Conservation (phyloP, 441 rosid genomes). For the Pelargonium australe region DNA sequence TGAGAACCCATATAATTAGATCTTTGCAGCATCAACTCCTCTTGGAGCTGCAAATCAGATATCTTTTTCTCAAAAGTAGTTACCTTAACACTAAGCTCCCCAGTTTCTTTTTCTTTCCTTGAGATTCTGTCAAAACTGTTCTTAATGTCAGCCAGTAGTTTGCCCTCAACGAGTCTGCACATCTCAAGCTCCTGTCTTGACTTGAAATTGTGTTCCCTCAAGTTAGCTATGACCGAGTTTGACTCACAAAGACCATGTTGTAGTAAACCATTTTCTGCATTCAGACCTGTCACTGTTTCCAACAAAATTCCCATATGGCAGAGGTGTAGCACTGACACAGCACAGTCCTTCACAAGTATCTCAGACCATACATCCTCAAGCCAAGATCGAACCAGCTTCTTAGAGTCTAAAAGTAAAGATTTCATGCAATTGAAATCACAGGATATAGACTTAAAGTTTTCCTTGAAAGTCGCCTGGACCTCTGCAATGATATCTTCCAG, state of each 20-base stretch:
- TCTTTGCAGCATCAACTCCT: slow-evolving; percentile 89
- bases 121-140: slow-evolving; percentile 65
- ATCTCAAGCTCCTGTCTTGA: slow-evolving; percentile 78
- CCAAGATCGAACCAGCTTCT: slow-evolving; percentile 52
- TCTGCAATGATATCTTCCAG: slow-evolving; percentile 51
- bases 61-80: slow-evolving; percentile 67
- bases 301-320: slow-evolving; percentile 91
- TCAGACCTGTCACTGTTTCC: slow-evolving; percentile 80
- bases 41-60: slow-evolving; percentile 67
- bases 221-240: slow-evolving; percentile 57
- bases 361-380: slow-evolving; percentile 98
- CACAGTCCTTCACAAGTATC: slow-evolving; percentile 85
- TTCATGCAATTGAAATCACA: slow-evolving; percentile 45
- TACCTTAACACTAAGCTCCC: slow-evolving; percentile 51
- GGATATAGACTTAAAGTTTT: slow-evolving; percentile 39
- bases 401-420: slow-evolving; percentile 49
- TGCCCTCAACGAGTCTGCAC: slow-evolving; percentile 71
- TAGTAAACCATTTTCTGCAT: slow-evolving; percentile 87
- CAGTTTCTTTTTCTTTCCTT: slow-evolving; percentile 79
- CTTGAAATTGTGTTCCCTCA: slow-evolving; percentile 71
- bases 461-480: slow-evolving; percentile 42
- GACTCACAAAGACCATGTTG: slow-evolving; percentile 74
- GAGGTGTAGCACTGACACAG: slow-evolving; percentile 80
- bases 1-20: slow-evolving; percentile 74
- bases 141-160: slow-evolving; percentile 80